A percentile compares a stretch with the other conserved stretches of the same genome.
Evolutionary conservation across 805 yeast genomes (phyloP).

Genomic region (Naumovozyma dairenensis): DNA sequence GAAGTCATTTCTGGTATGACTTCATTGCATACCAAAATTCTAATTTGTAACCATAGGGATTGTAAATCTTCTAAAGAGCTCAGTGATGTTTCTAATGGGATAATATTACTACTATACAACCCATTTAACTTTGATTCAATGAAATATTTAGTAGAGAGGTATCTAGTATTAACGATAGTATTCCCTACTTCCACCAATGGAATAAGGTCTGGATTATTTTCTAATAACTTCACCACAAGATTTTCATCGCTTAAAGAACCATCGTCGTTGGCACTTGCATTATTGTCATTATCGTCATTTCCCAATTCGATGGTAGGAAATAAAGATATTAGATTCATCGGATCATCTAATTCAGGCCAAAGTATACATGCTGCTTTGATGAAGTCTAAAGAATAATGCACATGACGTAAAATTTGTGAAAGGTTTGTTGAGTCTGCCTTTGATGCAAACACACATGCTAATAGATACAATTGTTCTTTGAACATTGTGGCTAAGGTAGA

Average conservation of each 20-base stretch:
- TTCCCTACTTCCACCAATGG: constrained; percentile 19
- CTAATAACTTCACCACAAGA: constrained; percentile 21
- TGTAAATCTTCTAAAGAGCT: no score
- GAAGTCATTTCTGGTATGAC: constrained; percentile 10
- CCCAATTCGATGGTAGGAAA: no score
- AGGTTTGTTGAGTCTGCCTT: constrained; percentile 13
- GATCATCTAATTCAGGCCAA: constrained; percentile 28
- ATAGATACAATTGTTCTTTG: constrained; percentile 17
- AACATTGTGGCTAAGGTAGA: no score
- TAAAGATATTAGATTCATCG: constrained; percentile 11
- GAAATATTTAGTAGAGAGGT: constrained; percentile 6
- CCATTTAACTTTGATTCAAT: constrained; percentile 8
- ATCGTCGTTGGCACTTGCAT: background rate
- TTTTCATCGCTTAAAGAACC: constrained; percentile 22
- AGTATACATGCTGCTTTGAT: constrained; percentile 19
- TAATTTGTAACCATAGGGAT: constrained; percentile 22
- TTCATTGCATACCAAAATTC: constrained; percentile 19
- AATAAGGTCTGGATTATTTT: constrained; percentile 12
- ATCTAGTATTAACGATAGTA: constrained; percentile 9
- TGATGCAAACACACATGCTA: constrained; percentile 19
- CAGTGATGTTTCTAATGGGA: no score
- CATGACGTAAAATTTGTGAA: constrained; percentile 3
- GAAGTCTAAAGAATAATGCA: constrained; percentile 9
- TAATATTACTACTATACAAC: constrained; percentile 3
- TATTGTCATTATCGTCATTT: constrained; percentile 6